Conservation (phyloP, 1,139 yeast genomes). For the Hyphopichia pseudoburtonii region DNA sequence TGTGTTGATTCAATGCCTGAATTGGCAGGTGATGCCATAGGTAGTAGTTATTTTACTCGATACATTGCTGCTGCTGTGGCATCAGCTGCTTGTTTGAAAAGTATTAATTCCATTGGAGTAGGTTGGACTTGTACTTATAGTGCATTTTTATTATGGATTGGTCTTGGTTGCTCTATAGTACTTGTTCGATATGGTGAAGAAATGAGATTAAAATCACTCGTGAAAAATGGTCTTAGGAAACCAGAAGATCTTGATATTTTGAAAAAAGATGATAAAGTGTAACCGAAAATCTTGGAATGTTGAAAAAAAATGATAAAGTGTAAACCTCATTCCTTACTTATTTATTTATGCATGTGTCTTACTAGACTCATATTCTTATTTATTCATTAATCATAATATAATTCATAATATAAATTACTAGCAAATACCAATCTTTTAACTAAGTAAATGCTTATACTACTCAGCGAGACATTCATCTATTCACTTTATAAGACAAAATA, state of each 20-base stretch:
- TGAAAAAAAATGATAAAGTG: too few species aligned
- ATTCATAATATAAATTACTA: too few species aligned
- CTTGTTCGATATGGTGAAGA: slow-evolving; percentile 23
- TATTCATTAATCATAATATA: too few species aligned
- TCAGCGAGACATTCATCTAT: too few species aligned
- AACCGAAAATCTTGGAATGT: too few species aligned
- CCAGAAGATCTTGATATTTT: slow-evolving; percentile 3
- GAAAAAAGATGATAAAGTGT: too few species aligned
- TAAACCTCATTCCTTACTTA: too few species aligned
- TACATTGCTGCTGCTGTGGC: slow-evolving; percentile 52
- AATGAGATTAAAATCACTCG: slow-evolving; percentile 18
- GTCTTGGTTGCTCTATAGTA: slow-evolving; percentile 18
- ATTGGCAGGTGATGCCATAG: slow-evolving; percentile 52
- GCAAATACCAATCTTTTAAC: too few species aligned
- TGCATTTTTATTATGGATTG: slow-evolving; percentile 29
- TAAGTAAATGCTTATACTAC: too few species aligned
- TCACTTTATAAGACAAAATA: too few species aligned
- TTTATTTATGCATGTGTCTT: too few species aligned
- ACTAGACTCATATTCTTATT: too few species aligned
- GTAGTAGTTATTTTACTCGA: slow-evolving; percentile 50
- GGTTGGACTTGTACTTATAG: slow-evolving; percentile 47
- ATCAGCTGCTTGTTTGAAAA: slow-evolving; percentile 45
- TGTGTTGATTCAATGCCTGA: slow-evolving; percentile 58
- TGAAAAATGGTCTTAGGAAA: slow-evolving; percentile 12
- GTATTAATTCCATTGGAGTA: slow-evolving; percentile 43